A percentile compares a stretch with the other conserved stretches of the same genome.
phyloP scores from a whole-genome alignment of 2,329 filamentous ascomycete genomes.

The Alternaria angustiovoidea region DNA sequence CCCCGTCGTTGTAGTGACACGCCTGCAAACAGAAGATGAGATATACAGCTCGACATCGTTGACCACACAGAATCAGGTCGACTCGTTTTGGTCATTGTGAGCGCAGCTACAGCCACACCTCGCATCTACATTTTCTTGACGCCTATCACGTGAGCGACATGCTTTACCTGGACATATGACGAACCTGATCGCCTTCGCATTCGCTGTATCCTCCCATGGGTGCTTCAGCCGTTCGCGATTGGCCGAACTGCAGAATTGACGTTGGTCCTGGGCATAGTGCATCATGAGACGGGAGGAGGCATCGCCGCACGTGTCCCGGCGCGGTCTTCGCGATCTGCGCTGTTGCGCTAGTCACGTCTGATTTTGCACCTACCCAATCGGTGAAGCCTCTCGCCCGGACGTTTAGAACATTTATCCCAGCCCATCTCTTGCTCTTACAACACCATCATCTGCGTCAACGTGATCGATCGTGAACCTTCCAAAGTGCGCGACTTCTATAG shows the following conservation, averaged over 20 bases:
- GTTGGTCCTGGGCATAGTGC: no score
- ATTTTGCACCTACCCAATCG: background rate
- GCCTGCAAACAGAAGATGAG: no score
- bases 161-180: background rate
- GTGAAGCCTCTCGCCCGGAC: background rate
- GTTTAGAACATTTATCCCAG: accelerated
- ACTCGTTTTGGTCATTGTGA: no score
- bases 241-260: no score
- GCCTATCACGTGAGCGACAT: background rate
- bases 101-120: background rate
- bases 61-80: background rate
- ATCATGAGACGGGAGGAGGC: background rate
- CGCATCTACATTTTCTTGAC: background rate
- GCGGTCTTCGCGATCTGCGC: background rate
- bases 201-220: background rate
- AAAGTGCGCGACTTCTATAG: background rate
- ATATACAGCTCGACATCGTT: background rate
- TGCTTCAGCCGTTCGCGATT: background rate
- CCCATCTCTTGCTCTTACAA: background rate
- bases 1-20: no score
- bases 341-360: background rate
- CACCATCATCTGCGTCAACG: background rate
- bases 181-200: background rate
- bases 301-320: background rate
- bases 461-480: background rate